Conservation (phyloP, 2,329 filamentous ascomycete genomes). For the Hortaea sp. region DNA sequence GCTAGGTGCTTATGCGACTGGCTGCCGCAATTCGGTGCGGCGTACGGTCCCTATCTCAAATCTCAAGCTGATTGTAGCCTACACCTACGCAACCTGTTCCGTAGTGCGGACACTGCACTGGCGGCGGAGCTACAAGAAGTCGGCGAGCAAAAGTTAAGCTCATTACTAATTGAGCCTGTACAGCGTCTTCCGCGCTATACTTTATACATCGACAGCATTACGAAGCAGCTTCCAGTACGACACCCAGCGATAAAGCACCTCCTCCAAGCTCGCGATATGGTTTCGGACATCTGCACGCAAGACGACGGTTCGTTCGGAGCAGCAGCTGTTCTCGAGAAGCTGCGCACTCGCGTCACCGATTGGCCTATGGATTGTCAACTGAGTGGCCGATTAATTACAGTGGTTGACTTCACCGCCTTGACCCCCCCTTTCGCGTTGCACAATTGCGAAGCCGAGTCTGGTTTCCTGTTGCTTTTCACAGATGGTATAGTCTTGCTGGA, state of each 20-base stretch:
- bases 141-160: slow-evolving; percentile 83
- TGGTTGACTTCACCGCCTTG: slow-evolving; percentile 70
- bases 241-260: slow-evolving; percentile 77
- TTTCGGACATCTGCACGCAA: slow-evolving; percentile 92
- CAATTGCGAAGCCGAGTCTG: slow-evolving; percentile 25
- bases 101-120: slow-evolving; percentile 69
- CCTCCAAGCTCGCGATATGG: slow-evolving; percentile 81
- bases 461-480: slow-evolving; percentile 74
- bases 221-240: slow-evolving; percentile 70
- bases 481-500: slow-evolving; percentile 70
- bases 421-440: slow-evolving; percentile 55
- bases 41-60: slow-evolving; percentile 87
- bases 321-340: slow-evolving; percentile 60
- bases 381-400: slow-evolving; percentile 70
- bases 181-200: slow-evolving; percentile 91
- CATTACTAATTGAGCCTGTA: slow-evolving; percentile 89
- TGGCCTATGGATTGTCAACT: slow-evolving; percentile 37
- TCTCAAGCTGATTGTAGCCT: slow-evolving; percentile 80
- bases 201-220: slow-evolving; percentile 90
- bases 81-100: slow-evolving; percentile 67
- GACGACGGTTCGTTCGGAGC: slow-evolving; percentile 63
- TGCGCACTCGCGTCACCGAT: slow-evolving; percentile 31
- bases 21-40: slow-evolving; percentile 85
- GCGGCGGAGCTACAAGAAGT: slow-evolving; percentile 68
- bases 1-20: slow-evolving; percentile 76